A percentile compares a stretch with the other conserved stretches of the same genome.
Conservation (phyloP, 768 basidiomycete species). For the Polyporus arcularius region DNA sequence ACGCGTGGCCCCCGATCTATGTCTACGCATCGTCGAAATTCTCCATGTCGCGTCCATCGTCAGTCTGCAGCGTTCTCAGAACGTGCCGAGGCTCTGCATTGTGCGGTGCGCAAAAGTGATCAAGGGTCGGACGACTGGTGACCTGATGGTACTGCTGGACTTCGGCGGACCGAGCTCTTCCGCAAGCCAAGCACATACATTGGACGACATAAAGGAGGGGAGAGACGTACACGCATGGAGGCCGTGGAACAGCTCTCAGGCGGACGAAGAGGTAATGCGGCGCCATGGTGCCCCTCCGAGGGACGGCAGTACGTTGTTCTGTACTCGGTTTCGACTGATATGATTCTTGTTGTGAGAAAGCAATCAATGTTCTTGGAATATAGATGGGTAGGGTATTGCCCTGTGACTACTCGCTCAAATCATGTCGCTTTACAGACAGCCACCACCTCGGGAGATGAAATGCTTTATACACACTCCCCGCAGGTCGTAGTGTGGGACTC, state of each 20-base stretch:
- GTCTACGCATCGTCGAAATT: constrained; percentile 45
- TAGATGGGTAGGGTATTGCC: too few species aligned
- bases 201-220: constrained; percentile 42
- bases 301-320: constrained; percentile 15
- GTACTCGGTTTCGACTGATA: constrained; percentile 19
- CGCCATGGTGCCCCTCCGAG: background rate
- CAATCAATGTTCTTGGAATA: too few species aligned
- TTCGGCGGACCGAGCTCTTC: constrained; percentile 13
- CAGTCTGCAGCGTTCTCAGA: constrained; percentile 30
- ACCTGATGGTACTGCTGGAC: constrained; percentile 16
- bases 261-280: background rate
- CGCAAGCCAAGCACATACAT: constrained; percentile 14
- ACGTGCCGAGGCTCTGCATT: constrained; percentile 19
- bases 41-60: constrained; percentile 36
- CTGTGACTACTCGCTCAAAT: too few species aligned
- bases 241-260: constrained; percentile 40
- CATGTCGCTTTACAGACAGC: too few species aligned
- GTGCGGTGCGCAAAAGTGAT: constrained; percentile 14
- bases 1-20: constrained; percentile 41
- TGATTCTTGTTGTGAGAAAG: background rate
- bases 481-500: too few species aligned
- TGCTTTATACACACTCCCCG: too few species aligned
- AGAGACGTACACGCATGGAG: constrained; percentile 47
- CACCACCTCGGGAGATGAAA: too few species aligned
- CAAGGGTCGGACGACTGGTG: constrained; percentile 5